Evolutionary conservation across 164 flowering plant genomes (phyloP).

Genomic region (Vitis amurensis): DNA sequence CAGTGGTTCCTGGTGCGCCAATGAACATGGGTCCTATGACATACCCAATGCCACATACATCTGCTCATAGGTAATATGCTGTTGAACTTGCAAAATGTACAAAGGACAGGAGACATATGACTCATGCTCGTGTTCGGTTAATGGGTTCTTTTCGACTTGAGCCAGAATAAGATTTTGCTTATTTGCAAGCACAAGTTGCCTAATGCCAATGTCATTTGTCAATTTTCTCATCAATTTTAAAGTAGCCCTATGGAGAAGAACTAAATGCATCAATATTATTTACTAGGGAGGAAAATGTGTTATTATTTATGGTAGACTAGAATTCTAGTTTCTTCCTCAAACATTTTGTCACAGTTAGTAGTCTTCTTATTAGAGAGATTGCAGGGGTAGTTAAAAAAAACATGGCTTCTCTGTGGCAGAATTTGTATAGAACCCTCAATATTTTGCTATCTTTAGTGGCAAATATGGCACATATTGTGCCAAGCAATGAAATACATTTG

Average conservation of each 20-base stretch:
- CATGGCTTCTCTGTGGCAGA: not conserved
- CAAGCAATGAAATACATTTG: not conserved
- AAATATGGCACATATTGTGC: constrained; percentile 13
- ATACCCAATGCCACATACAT: constrained; percentile 70
- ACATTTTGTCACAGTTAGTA: not conserved
- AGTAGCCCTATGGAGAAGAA: constrained; percentile 21
- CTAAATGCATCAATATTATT: constrained; percentile 16
- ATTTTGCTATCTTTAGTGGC: constrained; percentile 1
- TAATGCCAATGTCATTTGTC: constrained; percentile 5
- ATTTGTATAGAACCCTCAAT: constrained; percentile 16
- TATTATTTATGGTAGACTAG: constrained; percentile 14
- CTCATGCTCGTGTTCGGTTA: constrained; percentile 12
- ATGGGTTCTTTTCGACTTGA: constrained; percentile 9
- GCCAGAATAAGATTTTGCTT: constrained; percentile 20
- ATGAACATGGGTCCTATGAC: constrained; percentile 62
- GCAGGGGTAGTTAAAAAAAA: not conserved
- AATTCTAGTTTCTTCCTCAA: not conserved
- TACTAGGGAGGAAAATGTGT: constrained; percentile 3
- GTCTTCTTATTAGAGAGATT: too few relatives aligned
- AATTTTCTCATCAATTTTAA: constrained; percentile 5
- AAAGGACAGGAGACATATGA: constrained; percentile 14
- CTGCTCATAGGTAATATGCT: constrained; percentile 58
- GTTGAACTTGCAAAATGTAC: constrained; percentile 16
- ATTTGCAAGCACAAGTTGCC: constrained; percentile 15
- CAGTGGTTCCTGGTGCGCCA: constrained; percentile 77